Conservation (phyloP, 2,329 filamentous ascomycete genomes). For the Geosmithia putterillii region DNA sequence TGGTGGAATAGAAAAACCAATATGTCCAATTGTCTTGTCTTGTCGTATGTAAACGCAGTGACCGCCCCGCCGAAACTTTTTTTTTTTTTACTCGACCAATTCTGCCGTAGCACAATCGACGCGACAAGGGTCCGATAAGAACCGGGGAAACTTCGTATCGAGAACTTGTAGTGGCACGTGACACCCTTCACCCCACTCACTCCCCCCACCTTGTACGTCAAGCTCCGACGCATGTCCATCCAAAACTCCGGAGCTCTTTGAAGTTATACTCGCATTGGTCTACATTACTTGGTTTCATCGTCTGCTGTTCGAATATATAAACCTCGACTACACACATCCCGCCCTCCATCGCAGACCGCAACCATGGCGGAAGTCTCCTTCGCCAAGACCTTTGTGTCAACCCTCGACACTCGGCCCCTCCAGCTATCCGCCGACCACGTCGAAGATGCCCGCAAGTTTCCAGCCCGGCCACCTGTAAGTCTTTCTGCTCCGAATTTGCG, state of each 20-base stretch:
- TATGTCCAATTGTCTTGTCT: neutral
- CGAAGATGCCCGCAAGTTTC: slow-evolving; percentile 71
- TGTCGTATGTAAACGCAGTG: slow-evolving; percentile 2
- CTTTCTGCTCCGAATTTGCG: neutral
- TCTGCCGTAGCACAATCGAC: slow-evolving; percentile 2
- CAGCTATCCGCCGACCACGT: slow-evolving; percentile 86
- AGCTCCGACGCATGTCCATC: neutral
- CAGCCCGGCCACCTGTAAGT: slow-evolving; percentile 60
- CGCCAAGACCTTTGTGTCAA: slow-evolving; percentile 69
- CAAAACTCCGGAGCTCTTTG: too few relatives aligned
- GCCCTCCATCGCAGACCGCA: too few relatives aligned
- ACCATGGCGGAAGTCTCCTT: slow-evolving; percentile 75
- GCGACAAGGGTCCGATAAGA: slow-evolving; percentile 17
- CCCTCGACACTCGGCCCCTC: slow-evolving; percentile 64
- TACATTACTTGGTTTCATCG: neutral
- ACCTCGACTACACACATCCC: too few relatives aligned
- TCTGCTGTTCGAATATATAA: neutral
- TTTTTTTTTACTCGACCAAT: slow-evolving; percentile 13
- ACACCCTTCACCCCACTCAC: slow-evolving; percentile 4
- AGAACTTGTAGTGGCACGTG: slow-evolving; percentile 8
- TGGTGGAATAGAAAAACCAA: neutral
- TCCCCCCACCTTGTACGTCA: neutral
- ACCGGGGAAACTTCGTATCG: slow-evolving; percentile 19
- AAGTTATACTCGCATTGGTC: too few relatives aligned
- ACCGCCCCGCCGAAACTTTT: slow-evolving; percentile 26